Base-by-base conservation (phyloP, 306 rosid genomes). In the Begonia loranthoides region DNA sequence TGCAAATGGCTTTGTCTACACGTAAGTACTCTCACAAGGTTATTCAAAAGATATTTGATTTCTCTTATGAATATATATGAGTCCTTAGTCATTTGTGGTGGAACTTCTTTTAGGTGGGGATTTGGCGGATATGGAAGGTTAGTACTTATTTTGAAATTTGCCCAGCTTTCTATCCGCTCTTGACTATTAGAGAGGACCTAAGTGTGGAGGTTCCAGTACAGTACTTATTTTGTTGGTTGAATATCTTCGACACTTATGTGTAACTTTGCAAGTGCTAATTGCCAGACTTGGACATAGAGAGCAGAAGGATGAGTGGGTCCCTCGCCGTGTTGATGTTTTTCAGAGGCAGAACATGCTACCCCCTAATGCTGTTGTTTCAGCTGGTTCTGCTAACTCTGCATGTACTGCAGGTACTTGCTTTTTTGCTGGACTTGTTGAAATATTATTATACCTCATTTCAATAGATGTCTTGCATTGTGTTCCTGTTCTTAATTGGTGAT, bases 81-180 rank as follows among this genome's bases (percentile, higher is more conserved):
- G 28, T 59, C 60, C 72, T 22, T 59, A 44, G 63, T 44, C 52
- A 9, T 61, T 50, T 59, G 46, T 47, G 13, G 17, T 52, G 52
- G 47, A 57, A 45, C 33, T 50, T 11, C 58, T 54, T 66, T 33
- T 67, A 90, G 99, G 86, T 90, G 99, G 99, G 99, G 99, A 54
- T 82, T 70, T 69, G 99, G 95, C 54, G 99, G 99, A 60, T 86
- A 90, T 60, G 99, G 95, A 83, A 90, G 99, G 99, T 90, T 17
- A 12, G 93, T 75, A 52, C 65, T 11, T 48, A 24, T 24, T 48
- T 15, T 17, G 19, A 48, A 9, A 48, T 48, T 11, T 17, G 9
- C 5, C 10, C 52, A 11, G 15, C 52, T 13, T 60, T 47, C 40
- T 38, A 39, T 60, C 56, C 40, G 13, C 38, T 45, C 17, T 21